Evolutionary conservation across 2,329 filamentous ascomycete genomes (phyloP).

Genomic region (Fusarium multiceps): DNA sequence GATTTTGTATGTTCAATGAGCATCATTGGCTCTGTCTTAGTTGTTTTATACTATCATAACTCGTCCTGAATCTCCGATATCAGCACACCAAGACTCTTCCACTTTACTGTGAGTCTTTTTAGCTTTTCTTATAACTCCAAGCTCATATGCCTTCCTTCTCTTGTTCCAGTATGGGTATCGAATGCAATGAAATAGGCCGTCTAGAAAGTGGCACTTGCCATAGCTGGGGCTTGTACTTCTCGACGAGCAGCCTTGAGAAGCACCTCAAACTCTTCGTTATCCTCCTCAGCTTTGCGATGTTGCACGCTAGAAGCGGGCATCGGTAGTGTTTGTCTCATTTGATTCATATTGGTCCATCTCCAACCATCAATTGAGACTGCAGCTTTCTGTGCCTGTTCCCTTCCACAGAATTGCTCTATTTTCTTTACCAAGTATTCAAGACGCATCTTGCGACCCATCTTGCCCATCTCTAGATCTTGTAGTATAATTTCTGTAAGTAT

Average conservation of each 20-base stretch:
- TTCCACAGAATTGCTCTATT: slow-evolving; percentile 43
- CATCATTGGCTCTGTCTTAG: not conserved
- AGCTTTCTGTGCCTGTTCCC: slow-evolving; percentile 30
- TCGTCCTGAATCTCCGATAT: not conserved
- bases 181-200: not conserved
- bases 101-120: not conserved
- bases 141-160: not conserved
- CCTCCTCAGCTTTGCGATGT: not conserved
- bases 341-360: slow-evolving; percentile 37
- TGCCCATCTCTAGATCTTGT: slow-evolving; percentile 51
- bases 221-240: not conserved
- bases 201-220: not conserved
- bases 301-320: not conserved
- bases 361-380: slow-evolving; percentile 35
- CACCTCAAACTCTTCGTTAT: not conserved
- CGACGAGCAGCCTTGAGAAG: slow-evolving; percentile 9
- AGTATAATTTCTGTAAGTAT: slow-evolving; percentile 46
- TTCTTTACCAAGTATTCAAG: slow-evolving; percentile 49
- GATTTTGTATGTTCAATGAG: not conserved
- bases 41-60: not conserved
- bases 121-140: not conserved
- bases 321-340: not conserved
- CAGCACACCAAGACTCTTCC: not conserved
- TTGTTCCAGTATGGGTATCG: not conserved
- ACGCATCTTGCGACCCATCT: slow-evolving; percentile 48